Percentiles rank a stretch among this genome's conserved stretches.
phyloP scores from a whole-genome alignment of 2,329 filamentous ascomycete genomes.

The Penicillium sp. region DNA sequence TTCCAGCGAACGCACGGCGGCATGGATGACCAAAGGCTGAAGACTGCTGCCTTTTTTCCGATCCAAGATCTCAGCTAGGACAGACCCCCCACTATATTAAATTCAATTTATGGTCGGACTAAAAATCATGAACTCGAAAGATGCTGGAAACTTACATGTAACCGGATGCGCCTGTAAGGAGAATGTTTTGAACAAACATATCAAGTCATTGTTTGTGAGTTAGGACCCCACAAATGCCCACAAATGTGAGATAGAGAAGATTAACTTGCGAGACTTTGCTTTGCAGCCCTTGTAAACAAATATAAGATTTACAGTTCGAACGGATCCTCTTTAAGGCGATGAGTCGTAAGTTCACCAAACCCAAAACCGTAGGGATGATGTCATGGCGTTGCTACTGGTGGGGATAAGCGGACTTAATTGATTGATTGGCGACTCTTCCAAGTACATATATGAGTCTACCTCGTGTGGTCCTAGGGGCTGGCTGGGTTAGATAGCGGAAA shows the following conservation, averaged over 20 bases:
- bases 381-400: background rate
- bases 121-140: background rate
- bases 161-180: slow-evolving; percentile 1
- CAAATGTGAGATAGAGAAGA: background rate
- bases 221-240: too few species aligned
- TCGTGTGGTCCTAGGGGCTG: too few species aligned
- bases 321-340: background rate
- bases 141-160: slow-evolving; percentile 4
- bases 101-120: background rate
- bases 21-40: background rate
- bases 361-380: background rate
- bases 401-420: background rate
- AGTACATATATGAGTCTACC: background rate
- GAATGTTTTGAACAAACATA: background rate
- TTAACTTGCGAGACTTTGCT: background rate
- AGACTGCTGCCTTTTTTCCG: background rate
- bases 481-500: background rate
- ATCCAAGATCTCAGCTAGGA: background rate
- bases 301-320: background rate
- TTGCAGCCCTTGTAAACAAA: background rate
- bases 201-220: background rate
- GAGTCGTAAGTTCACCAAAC: too few species aligned
- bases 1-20: slow-evolving; percentile 3
- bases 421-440: background rate
- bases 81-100: background rate